phyloP scores from a whole-genome alignment of 2,329 filamentous ascomycete species.

The Zymoseptoria tritici region DNA sequence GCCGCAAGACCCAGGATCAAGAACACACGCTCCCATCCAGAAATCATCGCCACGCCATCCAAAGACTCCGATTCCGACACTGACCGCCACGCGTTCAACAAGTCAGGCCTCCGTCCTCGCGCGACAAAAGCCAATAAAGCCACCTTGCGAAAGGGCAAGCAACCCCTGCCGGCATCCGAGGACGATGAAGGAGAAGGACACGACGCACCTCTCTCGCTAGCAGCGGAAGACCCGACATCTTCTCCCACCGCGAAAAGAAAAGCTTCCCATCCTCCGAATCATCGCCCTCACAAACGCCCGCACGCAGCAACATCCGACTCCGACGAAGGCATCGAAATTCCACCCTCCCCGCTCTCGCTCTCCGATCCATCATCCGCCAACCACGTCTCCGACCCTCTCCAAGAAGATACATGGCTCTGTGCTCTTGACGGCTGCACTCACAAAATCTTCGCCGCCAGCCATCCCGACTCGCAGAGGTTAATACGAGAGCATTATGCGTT shows the following conservation, averaged over 20 bases:
- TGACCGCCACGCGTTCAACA: slow-evolving; percentile 17
- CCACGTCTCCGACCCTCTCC: slow-evolving; percentile 18
- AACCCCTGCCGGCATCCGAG: slow-evolving; percentile 21
- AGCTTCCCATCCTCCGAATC: slow-evolving; percentile 2
- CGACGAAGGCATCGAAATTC: slow-evolving; percentile 32
- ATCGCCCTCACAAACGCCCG: slow-evolving; percentile 14
- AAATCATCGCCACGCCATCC: slow-evolving; percentile 10
- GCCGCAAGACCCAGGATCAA: slow-evolving; percentile 1
- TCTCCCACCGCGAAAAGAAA: slow-evolving; percentile 18
- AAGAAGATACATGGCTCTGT: slow-evolving; percentile 57
- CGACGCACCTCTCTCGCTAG: background rate
- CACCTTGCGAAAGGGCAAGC: slow-evolving; percentile 19
- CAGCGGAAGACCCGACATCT: slow-evolving; percentile 5
- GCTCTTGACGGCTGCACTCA: slow-evolving; percentile 57
- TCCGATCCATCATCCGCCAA: background rate
- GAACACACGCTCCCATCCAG: slow-evolving; percentile 3
- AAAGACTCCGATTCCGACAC: slow-evolving; percentile 18
- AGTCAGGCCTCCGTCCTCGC: slow-evolving; percentile 28
- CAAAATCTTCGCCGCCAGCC: slow-evolving; percentile 56
- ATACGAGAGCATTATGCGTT: slow-evolving; percentile 55
- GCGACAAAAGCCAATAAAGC: slow-evolving; percentile 25
- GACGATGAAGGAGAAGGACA: slow-evolving; percentile 18
- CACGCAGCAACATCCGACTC: slow-evolving; percentile 9
- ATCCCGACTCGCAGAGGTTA: slow-evolving; percentile 46
- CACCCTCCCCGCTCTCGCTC: slow-evolving; percentile 19